Conservation (phyloP, 768 basidiomycete species). For the Pleurotus djamor region DNA sequence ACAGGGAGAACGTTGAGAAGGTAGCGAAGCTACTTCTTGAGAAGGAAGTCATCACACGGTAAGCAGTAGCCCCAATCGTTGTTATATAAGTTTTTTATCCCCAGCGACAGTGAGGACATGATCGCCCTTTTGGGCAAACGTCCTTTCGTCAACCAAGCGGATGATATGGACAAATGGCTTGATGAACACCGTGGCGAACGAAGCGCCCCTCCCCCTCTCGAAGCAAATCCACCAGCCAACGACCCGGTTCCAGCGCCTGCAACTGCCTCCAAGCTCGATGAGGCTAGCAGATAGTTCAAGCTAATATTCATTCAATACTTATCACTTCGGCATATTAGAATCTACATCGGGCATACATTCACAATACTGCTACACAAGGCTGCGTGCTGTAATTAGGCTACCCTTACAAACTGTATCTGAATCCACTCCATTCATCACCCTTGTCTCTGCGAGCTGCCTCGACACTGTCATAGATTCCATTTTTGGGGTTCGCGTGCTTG, state of each 20-base stretch:
- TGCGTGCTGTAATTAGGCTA: background rate
- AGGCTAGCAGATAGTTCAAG: background rate
- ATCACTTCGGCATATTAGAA: slow-evolving; percentile 2
- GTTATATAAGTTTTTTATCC: background rate
- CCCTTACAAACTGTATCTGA: slow-evolving; percentile 55
- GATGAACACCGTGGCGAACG: slow-evolving; percentile 71
- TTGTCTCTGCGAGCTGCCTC: slow-evolving; percentile 58
- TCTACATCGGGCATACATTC: slow-evolving; percentile 1
- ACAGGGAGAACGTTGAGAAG: slow-evolving; percentile 89
- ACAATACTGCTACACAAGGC: background rate
- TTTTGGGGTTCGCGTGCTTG: slow-evolving; percentile 40
- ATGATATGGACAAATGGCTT: slow-evolving; percentile 99
- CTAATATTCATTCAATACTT: background rate
- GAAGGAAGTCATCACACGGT: slow-evolving; percentile 96
- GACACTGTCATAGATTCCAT: slow-evolving; percentile 52
- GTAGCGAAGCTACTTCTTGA: slow-evolving; percentile 88
- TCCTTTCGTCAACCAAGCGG: slow-evolving; percentile 72
- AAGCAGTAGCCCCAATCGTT: slow-evolving; percentile 18
- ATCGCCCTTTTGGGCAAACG: slow-evolving; percentile 78
- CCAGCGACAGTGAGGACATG: slow-evolving; percentile 74
- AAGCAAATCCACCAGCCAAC: slow-evolving; percentile 34
- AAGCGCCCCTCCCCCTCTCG: slow-evolving; percentile 65
- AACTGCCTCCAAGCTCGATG: slow-evolving; percentile 3
- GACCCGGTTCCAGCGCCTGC: slow-evolving; percentile 13
- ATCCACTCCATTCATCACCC: slow-evolving; percentile 78